Evolutionary conservation across 768 basidiomycete genomes (phyloP), one percentile per base, ranked within the genome.

Genomic region (Auricularia heimuer): DNA sequence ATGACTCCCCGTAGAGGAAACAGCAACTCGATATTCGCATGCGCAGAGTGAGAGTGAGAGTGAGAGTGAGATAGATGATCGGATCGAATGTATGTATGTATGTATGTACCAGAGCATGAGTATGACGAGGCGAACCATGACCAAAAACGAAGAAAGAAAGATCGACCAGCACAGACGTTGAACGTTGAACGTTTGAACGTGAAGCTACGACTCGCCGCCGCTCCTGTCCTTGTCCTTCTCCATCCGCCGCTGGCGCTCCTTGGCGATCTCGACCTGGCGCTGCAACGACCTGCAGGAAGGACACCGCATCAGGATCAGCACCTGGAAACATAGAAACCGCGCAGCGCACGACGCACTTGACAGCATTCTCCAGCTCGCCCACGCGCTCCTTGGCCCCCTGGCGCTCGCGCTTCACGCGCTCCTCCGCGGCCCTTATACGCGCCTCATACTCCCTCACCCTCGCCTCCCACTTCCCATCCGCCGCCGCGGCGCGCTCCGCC

Each of bases 371-470:
- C 65, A 93, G 76, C 75, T 93, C 90, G 11, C 74, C 69, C 1
- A 89, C 78, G 24, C 91, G 77, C 76, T 98, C 96, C 77, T 98
- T 99, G 54, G 88, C 84, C 3, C 96, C 97, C 71, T 98, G 95
- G 66, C 91, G 80, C 78, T 96, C 94, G 64, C 92, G 81, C 81
- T 98, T 98, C 68, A 93, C 86, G 72, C 86, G 87, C 79, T 98
- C 95, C 71, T 94, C 92, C 0, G 92, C 92, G 0, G 86, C 85
- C 73, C 86, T 87, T 67, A 94, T 72, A 18, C 90, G 77, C 14
- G 83, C 73, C 76, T 97, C 93, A 70, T 95, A 94, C 75, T 98
- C 95, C 74, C 87, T 89, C 56, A 98, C 91, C n/a, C 95, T 81
- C 0, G 89, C 92, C 71, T 95, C 94, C 94, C 95, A 98, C 75